Conservation (phyloP, 768 basidiomycete species). For the Agrocybe pediades region DNA sequence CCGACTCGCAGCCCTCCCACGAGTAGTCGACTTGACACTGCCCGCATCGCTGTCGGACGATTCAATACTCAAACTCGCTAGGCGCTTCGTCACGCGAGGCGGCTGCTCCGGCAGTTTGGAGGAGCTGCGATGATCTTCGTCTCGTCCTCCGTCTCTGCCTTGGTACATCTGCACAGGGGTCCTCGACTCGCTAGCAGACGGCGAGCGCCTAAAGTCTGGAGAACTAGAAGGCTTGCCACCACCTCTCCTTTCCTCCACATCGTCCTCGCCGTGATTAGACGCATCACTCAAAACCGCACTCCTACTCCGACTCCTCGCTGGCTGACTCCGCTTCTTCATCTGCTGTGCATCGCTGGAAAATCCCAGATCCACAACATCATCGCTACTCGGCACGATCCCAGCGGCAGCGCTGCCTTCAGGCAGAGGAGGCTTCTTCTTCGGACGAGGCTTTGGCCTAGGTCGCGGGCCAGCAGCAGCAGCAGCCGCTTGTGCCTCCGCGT, state of each 20-base stretch:
- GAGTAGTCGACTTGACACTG: not conserved
- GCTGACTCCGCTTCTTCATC: not conserved
- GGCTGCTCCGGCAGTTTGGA: conserved; percentile 6
- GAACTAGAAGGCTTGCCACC: too few species aligned
- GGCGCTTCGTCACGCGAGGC: not conserved
- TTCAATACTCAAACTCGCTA: conserved; percentile 3
- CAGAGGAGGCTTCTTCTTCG: not conserved
- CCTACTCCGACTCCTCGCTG: conserved; percentile 14
- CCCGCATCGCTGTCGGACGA: conserved; percentile 7
- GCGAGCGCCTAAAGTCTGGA: conserved; percentile 16
- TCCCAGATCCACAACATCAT: not conserved
- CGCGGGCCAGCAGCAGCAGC: not conserved
- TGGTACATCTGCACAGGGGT: too few species aligned
- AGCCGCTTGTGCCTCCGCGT: conserved; percentile 8
- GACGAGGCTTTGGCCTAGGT: conserved; percentile 10
- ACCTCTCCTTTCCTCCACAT: conserved; percentile 6
- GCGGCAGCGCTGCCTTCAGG: not conserved
- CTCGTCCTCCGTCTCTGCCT: too few species aligned
- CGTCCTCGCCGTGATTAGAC: conserved; percentile 10
- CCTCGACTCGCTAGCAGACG: conserved; percentile 18
- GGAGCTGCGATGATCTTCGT: not conserved
- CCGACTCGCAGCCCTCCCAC: not conserved
- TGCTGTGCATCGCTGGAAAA: not conserved
- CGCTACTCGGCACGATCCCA: not conserved
- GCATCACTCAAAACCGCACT: conserved; percentile 6